These are phyloP conservation scores for Trematosphaeria pertusa DNA, from an alignment of 2,329 filamentous ascomycete species.

Conservation along the genomic window DNA sequence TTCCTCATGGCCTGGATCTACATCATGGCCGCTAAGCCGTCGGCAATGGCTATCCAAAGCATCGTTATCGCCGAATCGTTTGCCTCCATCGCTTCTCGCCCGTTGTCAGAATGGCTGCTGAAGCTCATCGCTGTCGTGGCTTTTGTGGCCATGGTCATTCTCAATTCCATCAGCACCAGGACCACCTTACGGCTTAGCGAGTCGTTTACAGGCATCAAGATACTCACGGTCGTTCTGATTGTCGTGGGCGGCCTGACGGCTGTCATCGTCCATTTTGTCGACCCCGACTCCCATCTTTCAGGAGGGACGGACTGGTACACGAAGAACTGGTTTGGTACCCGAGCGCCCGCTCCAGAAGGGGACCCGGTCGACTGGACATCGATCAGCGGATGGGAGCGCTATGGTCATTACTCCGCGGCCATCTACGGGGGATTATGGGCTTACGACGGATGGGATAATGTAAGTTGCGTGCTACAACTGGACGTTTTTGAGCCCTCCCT, in stretches of 20 bases:
- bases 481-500: neutral
- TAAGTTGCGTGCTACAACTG: conserved; percentile 34
- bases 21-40: conserved; percentile 70
- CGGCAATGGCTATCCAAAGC: conserved; percentile 68
- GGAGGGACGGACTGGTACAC: conserved; percentile 46
- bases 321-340: conserved; percentile 63
- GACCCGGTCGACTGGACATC: conserved; percentile 40
- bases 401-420: conserved; percentile 67
- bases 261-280: conserved; percentile 36
- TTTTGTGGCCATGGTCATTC: conserved; percentile 48
- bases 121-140: conserved; percentile 48
- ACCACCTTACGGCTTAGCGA: conserved; percentile 50
- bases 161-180: conserved; percentile 55
- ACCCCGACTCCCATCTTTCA: conserved; percentile 36
- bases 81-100: conserved; percentile 56
- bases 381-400: conserved; percentile 63
- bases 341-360: conserved; percentile 58
- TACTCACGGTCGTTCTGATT: conserved; percentile 39
- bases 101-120: conserved; percentile 28
- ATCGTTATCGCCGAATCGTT: conserved; percentile 64
- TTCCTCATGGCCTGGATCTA: conserved; percentile 71
- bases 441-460: conserved; percentile 72
- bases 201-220: conserved; percentile 51
- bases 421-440: conserved; percentile 70
- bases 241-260: conserved; percentile 39